phyloP scores from a whole-genome alignment of 805 yeast species.

The Sugiyamaella smithiae region DNA sequence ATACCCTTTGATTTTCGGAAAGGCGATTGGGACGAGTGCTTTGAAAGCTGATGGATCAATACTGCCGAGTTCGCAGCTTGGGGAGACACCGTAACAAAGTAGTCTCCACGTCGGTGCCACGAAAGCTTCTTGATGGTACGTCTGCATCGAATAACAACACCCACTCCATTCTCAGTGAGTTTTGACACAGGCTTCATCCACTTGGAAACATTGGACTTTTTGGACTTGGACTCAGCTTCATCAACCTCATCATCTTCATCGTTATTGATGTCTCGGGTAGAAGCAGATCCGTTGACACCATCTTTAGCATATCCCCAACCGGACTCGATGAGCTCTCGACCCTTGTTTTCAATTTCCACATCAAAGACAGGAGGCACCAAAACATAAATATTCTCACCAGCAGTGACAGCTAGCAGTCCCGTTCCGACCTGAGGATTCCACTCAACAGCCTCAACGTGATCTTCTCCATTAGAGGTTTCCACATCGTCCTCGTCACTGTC shows the following conservation, averaged over 20 bases:
- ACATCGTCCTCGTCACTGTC: constrained; percentile 35
- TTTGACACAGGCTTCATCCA: constrained; percentile 80
- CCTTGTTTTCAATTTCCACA: constrained; percentile 76
- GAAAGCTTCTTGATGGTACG: constrained; percentile 73
- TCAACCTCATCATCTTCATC: constrained; percentile 38
- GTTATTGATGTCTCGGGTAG: constrained; percentile 29
- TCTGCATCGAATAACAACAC: constrained; percentile 63
- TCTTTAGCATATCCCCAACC: constrained; percentile 81
- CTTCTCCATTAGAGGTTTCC: constrained; percentile 55
- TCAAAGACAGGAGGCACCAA: constrained; percentile 91
- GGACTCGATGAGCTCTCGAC: constrained; percentile 73
- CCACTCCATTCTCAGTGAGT: constrained; percentile 61
- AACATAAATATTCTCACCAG: constrained; percentile 75
- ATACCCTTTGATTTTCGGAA: constrained; percentile 91
- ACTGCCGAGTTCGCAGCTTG: constrained; percentile 86
- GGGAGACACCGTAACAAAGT: constrained; percentile 95
- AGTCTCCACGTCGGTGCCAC: constrained; percentile 98
- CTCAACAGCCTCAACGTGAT: constrained; percentile 72
- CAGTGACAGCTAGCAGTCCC: constrained; percentile 82
- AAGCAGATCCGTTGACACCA: constrained; percentile 30
- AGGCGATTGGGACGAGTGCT: constrained; percentile 93
- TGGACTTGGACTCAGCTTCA: constrained; percentile 29
- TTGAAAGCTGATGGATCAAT: constrained; percentile 89
- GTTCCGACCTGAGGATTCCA: constrained; percentile 82
- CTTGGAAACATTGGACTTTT: constrained; percentile 54